Evolutionary conservation across 208 protist species (phyloP), one percentile per base, ranked within the genome.

Genomic region (Trypanosoma platydactyli): DNA sequence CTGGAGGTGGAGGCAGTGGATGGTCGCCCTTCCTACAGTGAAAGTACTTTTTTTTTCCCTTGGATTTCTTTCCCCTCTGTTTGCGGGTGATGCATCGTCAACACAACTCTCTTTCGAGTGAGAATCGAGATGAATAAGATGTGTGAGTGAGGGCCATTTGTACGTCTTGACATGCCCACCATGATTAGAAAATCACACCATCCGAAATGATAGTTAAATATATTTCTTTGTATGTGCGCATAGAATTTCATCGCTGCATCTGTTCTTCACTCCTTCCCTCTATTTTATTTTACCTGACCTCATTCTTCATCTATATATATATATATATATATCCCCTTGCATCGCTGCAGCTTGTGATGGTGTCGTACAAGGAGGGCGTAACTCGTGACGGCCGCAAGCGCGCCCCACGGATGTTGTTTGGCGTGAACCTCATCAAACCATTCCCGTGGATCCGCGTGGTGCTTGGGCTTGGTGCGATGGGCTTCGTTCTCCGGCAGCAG

Each of bases 321-420:
- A 42, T 55, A 64, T 18, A 68, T 58, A 1, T 33, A 40, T 16
- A 69, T 66, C 51, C 46, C 30, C 54, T 30, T 48, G 44, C 44
- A 46, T 29, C 49, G 56, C 52, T 48, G 44, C 44, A 48, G 44
- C 44, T 48, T 3, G 44, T 3, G 54, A 81, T 76, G 67, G 67
- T 65, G 49, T 77, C 81, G 25, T 83, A 76, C 59, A 73, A 76
- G 18, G 73, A 83, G 49, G 65, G 63, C 9, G 53, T 74, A n/a
- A 91, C 83, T n/a, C 72, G 71, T 16, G 88, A 94, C 55, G 88
- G 88, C 48, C 84, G 84, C 64, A 77, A 65, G 61, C 84, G 88
- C 20, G 88, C 88, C 3, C 84, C 88, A n/a, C 80, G 76, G 13
- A 61, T 83, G 59, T 79, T 88, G 64, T 86, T 94, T 48, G 88